A percentile compares a stretch with the other conserved stretches of the same genome.
Evolutionary conservation across 2,329 filamentous ascomycete species (phyloP).

Genomic region (Penicillium sp.): DNA sequence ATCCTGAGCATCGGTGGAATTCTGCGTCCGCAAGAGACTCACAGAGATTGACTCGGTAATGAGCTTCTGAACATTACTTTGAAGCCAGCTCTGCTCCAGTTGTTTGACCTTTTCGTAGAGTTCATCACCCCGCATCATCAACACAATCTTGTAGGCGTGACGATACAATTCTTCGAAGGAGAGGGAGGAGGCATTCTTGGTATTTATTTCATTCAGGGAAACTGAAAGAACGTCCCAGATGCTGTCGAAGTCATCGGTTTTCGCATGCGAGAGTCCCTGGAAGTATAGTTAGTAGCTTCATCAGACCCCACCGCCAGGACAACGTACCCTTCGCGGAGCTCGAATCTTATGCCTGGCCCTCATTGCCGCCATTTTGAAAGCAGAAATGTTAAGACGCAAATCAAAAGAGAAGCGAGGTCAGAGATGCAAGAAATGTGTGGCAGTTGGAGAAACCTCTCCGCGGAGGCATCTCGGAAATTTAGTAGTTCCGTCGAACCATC

Average conservation of each 20-base stretch:
- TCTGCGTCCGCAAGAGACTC: slow-evolving; percentile 62
- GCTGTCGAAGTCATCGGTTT: slow-evolving; percentile 77
- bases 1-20: slow-evolving; percentile 50
- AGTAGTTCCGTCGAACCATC: slow-evolving; percentile 1
- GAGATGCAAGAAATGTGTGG: not conserved
- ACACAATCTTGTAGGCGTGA: slow-evolving; percentile 87
- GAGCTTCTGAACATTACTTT: slow-evolving; percentile 67
- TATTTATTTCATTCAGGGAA: slow-evolving; percentile 85
- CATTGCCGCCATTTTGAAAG: slow-evolving; percentile 49
- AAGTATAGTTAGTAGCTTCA: slow-evolving; percentile 16
- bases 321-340: slow-evolving; percentile 65
- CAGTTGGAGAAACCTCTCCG: slow-evolving; percentile 20
- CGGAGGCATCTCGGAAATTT: slow-evolving; percentile 21
- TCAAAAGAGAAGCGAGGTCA: not conserved
- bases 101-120: slow-evolving; percentile 79
- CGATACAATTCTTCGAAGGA: slow-evolving; percentile 97
- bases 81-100: slow-evolving; percentile 82
- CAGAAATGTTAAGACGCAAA: not conserved
- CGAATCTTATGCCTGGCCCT: slow-evolving; percentile 65
- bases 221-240: slow-evolving; percentile 77
- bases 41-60: slow-evolving; percentile 72
- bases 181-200: slow-evolving; percentile 82
- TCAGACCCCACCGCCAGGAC: slow-evolving; percentile 28
- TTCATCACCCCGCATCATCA: slow-evolving; percentile 79
- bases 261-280: slow-evolving; percentile 57